Base-by-base conservation (phyloP, 768 basidiomycete species). In the Macrolepiota albuminosa region DNA sequence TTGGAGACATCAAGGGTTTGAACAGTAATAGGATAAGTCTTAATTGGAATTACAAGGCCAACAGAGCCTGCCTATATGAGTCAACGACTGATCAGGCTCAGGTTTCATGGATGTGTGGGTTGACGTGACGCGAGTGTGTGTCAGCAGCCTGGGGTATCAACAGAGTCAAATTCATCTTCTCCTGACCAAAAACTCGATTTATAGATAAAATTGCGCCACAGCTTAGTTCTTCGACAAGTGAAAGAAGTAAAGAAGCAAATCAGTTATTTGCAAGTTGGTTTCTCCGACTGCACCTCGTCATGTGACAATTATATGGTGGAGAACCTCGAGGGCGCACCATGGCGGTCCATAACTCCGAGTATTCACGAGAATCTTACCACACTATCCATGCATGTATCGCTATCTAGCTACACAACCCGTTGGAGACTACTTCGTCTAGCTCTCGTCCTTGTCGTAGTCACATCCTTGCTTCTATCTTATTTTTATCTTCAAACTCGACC, bases 401-500 rank as follows among this genome's bases (percentile, higher is more conserved):
- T 60, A 58, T n/a, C n/a, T 60, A 63, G 40, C 58, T 50, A 48
- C 33, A 29, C 51, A 43, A 55, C 39, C 8, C 59, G 62, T 45
- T 65, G 64, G 66, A 66, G 70, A 34, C 58, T 67, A 18, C 57
- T 70, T 56, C 64, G 69, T 34, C 48, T 58, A 36, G 51, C 63
- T 33, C 46, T 69, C 13, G 58, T 56, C 16, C 24, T 65, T 24
- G 9, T 64, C 24, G 24, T 69, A 1, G 54, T 62, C 18, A 39
- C 54, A 36, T 65, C 63, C 49, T 49, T 65, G 6, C 37, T 71
- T 45, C 54, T 69, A 31, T 70, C 67, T 14, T 78, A 75, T 60
- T 37, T 73, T 1, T 78, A 73, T 61, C 63, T 73, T 55, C 69
- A 65, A 45, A 71, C 63, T 61, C 69, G 70, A 61, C 78, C 79